These are phyloP conservation scores for Gillenia trifoliata DNA, from an alignment of 306 rosid genomes.

Conservation along the genomic window DNA sequence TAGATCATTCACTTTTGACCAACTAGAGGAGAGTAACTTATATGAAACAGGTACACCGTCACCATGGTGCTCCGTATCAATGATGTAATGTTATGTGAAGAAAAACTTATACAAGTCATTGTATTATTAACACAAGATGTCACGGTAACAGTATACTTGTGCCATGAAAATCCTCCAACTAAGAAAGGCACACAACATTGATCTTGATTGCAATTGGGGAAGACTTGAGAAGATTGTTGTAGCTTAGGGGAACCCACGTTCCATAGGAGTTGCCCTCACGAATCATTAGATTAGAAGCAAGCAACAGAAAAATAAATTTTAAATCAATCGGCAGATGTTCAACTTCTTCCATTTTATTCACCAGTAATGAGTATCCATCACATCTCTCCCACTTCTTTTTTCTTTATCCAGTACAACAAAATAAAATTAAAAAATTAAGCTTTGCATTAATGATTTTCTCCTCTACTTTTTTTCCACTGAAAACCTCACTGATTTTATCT, in stretches of 20 bases:
- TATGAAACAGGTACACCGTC: no score
- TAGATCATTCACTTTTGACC: no score
- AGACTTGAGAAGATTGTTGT: background rate
- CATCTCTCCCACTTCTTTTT: slow-evolving; percentile 28
- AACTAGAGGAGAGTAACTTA: no score
- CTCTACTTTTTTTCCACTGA: background rate
- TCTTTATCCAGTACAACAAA: slow-evolving; percentile 24
- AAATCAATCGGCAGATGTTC: slow-evolving; percentile 36
- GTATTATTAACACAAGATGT: no score
- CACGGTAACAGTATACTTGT: no score
- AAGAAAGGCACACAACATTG: no score
- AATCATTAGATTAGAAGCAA: slow-evolving; percentile 31
- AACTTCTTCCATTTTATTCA: slow-evolving; percentile 19
- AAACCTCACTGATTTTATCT: slow-evolving; percentile 13
- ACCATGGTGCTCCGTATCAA: fast-evolving
- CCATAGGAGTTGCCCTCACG: background rate
- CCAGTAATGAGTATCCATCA: slow-evolving; percentile 43
- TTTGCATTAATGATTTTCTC: background rate
- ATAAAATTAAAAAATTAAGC: background rate
- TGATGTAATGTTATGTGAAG: no score
- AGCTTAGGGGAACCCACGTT: background rate
- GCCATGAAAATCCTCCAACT: no score
- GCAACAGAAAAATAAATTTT: slow-evolving; percentile 34
- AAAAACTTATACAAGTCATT: no score
- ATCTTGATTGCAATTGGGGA: background rate